Evolutionary conservation across 148 eudicot species (phyloP).

Genomic region (Hydrangea macrophylla): DNA sequence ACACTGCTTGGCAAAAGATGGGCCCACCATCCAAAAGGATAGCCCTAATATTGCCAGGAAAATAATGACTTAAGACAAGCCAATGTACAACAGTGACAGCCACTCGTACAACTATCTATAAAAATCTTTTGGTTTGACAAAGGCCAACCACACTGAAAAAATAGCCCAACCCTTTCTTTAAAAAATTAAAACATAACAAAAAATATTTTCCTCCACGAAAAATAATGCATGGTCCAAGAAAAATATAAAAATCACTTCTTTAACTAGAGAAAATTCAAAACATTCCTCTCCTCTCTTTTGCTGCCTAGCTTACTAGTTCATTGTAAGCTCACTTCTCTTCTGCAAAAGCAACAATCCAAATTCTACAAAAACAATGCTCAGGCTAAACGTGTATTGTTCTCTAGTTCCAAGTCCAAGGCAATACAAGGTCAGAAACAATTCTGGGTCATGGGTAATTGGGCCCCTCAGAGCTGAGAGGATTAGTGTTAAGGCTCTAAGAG

Average conservation of each 20-base stretch:
- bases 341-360: background rate
- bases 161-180: background rate
- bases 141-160: no score
- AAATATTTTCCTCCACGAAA: slow-evolving; percentile 46
- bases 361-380: slow-evolving; percentile 45
- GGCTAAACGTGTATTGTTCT: slow-evolving; percentile 60
- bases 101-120: no score
- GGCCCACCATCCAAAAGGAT: background rate
- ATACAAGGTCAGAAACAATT: slow-evolving; percentile 30
- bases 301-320: slow-evolving; percentile 16
- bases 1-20: background rate
- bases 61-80: no score
- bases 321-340: background rate
- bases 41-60: no score
- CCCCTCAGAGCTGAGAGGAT: slow-evolving; percentile 28
- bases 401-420: slow-evolving; percentile 43
- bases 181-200: no score
- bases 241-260: slow-evolving; percentile 4
- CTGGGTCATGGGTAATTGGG: slow-evolving; percentile 39
- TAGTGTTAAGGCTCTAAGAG: slow-evolving; percentile 56
- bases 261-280: background rate
- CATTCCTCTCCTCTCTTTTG: background rate
- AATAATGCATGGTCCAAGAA: slow-evolving; percentile 36
- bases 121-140: no score
- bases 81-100: no score